Base-by-base conservation (phyloP, 495 filamentous ascomycete genomes). In the Geopyxis carbonaria region DNA sequence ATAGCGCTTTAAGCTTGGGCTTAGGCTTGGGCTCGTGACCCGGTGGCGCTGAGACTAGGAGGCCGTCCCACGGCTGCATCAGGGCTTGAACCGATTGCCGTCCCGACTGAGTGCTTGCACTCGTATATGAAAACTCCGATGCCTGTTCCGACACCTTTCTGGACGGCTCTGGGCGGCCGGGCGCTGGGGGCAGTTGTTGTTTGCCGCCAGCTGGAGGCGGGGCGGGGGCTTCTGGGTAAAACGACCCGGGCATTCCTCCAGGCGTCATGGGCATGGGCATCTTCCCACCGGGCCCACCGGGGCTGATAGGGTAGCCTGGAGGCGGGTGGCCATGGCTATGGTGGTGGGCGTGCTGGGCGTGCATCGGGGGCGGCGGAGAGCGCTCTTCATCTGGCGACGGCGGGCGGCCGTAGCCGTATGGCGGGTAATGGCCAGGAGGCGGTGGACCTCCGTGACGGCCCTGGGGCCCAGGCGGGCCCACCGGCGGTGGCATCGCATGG, bases 1-100 rank as follows among this genome's bases (percentile, higher is more conserved):
- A 59, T 29, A 93, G 76, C 45, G 80, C 67, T 0, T 73, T 70
- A 14, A 85, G 63, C 44, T 78, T 67, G 29, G 63, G 53, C 0
- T 79, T 89, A 5, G 82, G 70, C 5, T 40, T 25, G 4, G 51
- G 51, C 28, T 55, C 50, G 20, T 38, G 39, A 30, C 44, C 43
- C 3, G 25, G 38, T 14, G 38, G 33, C 15, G 40, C 35, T 9
- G 50, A 50, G 13, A 56, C 47, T 38, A 56, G 25, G 18, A 52
- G 23, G 21, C 23, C 44, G 19, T 47, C 53, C 53, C 51, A 56
- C 8, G 37, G 14, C 29, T 56, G 2, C 33, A 10, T 11, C n/a
- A 13, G 11, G 46, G 50, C 22, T 30, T 43, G 23, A 19, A 44
- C 38, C 20, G 48, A 47, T 29, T 51, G 47, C 20, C 45, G 32